Percentiles rank a stretch among this genome's conserved stretches.
Conservation (phyloP, 768 basidiomycete species). For the Leccinum disarticulatum region DNA sequence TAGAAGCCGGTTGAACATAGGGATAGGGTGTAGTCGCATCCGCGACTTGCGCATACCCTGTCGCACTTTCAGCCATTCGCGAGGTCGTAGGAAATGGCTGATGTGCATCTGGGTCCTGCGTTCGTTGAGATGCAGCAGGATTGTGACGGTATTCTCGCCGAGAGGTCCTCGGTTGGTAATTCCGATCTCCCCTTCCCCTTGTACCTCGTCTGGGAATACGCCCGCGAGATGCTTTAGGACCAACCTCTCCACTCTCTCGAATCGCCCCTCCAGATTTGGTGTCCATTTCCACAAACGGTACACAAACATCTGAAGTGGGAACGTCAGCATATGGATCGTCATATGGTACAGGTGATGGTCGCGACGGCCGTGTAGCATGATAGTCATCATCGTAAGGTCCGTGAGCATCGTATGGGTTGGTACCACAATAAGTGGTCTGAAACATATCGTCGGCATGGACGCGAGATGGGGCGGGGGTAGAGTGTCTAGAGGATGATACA, state of each 20-base stretch:
- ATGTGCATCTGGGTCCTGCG: slow-evolving; percentile 31
- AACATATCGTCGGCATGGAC: slow-evolving; percentile 55
- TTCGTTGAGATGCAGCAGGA: slow-evolving; percentile 22
- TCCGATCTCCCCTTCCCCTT: slow-evolving; percentile 27
- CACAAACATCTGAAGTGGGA: slow-evolving; percentile 30
- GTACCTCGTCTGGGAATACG: slow-evolving; percentile 28
- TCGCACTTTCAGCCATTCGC: slow-evolving; percentile 43
- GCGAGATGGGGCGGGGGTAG: slow-evolving; percentile 54
- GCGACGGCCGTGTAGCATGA: slow-evolving; percentile 47
- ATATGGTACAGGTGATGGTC: slow-evolving; percentile 71
- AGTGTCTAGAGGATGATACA: slow-evolving; percentile 51
- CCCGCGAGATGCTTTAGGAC: slow-evolving; percentile 4
- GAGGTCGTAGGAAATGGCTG: slow-evolving; percentile 45
- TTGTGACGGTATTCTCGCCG: slow-evolving; percentile 17
- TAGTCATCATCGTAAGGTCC: slow-evolving; percentile 71
- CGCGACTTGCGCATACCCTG: slow-evolving; percentile 42
- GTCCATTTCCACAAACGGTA: background rate
- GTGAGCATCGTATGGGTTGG: slow-evolving; percentile 65
- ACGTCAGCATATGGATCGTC: slow-evolving; percentile 74
- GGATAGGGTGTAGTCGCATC: slow-evolving; percentile 22
- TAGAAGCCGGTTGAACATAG: slow-evolving; percentile 8
- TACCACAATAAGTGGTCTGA: slow-evolving; percentile 44
- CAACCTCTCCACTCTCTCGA: slow-evolving; percentile 19
- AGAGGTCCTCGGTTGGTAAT: slow-evolving; percentile 18
- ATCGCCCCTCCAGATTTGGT: slow-evolving; percentile 19